Conservation (phyloP, 192 early-diverging fungal species). For the Dispira parvispora region DNA sequence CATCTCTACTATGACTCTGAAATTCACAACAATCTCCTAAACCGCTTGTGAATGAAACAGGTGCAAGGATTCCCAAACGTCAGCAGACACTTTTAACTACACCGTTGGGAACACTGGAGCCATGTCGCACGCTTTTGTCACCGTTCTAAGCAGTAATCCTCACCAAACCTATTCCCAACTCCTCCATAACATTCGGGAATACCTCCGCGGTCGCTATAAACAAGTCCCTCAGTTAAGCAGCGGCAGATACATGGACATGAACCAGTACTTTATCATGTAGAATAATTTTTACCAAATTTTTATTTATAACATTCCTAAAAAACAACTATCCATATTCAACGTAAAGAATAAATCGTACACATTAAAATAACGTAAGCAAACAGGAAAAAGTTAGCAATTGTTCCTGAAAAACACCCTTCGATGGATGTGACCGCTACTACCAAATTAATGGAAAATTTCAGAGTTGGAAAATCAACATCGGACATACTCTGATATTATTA, state of each 20-base stretch:
- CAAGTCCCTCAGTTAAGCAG: conserved; percentile 72
- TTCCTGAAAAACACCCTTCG: no score
- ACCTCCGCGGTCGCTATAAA: conserved; percentile 40
- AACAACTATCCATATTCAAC: no score
- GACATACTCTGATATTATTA: no score
- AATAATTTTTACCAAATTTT: not conserved
- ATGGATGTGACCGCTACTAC: no score
- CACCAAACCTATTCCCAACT: conserved; percentile 51
- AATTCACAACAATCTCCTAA: not conserved
- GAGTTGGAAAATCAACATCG: no score
- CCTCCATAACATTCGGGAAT: conserved; percentile 44
- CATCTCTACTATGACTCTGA: no score
- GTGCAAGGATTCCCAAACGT: conserved; percentile 72
- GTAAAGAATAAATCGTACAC: no score
- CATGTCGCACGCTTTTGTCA: conserved; percentile 57
- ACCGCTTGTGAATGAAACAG: conserved; percentile 12
- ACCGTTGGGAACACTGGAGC: conserved; percentile 46
- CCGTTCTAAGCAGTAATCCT: conserved; percentile 34
- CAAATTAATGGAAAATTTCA: no score
- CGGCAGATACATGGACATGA: conserved; percentile 45
- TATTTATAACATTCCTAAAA: no score
- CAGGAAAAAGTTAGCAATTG: no score
- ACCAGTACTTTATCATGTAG: conserved; percentile 49
- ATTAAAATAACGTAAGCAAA: no score
- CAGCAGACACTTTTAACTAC: conserved; percentile 48